Evolutionary conservation across 176 grass and related monocot species (phyloP), one percentile per base, ranked within the genome.

Genomic region (Raddia guianensis): DNA sequence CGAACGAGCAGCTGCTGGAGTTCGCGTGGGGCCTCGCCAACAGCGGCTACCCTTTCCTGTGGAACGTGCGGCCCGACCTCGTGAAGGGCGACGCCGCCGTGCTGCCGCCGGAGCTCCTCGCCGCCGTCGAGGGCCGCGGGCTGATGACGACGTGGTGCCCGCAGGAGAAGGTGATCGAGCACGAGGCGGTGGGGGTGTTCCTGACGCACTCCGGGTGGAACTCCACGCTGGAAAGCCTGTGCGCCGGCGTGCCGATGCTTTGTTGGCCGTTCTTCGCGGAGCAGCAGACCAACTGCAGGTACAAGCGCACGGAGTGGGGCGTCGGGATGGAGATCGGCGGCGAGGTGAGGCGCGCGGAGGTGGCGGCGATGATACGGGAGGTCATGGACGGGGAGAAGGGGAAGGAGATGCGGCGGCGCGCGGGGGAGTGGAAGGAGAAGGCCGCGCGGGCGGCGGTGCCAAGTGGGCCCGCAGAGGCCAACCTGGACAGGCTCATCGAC

Each of bases 261-360:
- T 76, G 91, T 79, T 97, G 91, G 91, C 89, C 94, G 0, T 97
- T 92, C 88, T 97, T 97, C 6, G 85, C 89, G 0, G 94, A 97
- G 80, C 94, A 97, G 48, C 89, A 79, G 16, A 88, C 91, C 1
- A 97, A 94, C 67, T 94, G 89, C 82, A 16, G 80, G 37, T 97
- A 90, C 72, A 69, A 68, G 34, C 76, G 91, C 34, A 78, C 82
- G 0, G 86, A 97, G 60, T 97, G 89, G 94, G 87, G 82, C 9
- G 80, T 91, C 7, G 94, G 91, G 21, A 74, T 93, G 76, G 91
- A 97, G 91, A 88, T 97, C 63, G 84, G 88, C 21, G 68, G 70
- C 16, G 68, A 90, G 37, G 91, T 90, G 70, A 79, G 56, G 62
- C 84, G 91, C 5, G 79, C 47, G 11, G 81, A 88, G 33, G 84